A percentile compares a stretch with the other conserved stretches of the same genome.
Conservation (phyloP, 768 basidiomycete genomes). For the Leccinum uliginosum region DNA sequence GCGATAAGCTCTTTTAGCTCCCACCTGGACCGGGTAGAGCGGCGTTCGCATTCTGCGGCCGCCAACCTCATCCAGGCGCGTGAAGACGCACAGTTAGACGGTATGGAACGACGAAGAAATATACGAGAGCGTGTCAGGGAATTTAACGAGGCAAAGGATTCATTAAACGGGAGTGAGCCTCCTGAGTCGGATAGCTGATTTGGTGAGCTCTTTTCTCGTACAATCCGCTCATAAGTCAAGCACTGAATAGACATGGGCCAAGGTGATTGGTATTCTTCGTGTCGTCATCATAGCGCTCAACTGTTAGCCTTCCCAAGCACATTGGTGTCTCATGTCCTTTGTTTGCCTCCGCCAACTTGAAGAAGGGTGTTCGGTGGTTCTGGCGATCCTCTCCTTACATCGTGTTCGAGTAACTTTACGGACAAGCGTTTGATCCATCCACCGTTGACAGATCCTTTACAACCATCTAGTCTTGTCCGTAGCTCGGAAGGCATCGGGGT, state of each 20-base stretch:
- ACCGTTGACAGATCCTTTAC: not conserved
- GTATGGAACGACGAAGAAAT: constrained; percentile 48
- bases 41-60: constrained; percentile 46
- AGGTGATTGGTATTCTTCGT: not conserved
- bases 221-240: not conserved
- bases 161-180: not conserved
- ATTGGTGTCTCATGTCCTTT: not conserved
- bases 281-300: not conserved
- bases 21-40: constrained; percentile 35
- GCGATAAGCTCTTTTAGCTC: constrained; percentile 11
- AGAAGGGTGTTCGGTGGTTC: not conserved
- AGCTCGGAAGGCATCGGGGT: not conserved
- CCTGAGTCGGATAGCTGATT: not conserved
- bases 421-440: not conserved
- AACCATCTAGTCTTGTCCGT: not conserved
- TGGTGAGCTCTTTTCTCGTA: not conserved
- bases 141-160: constrained; percentile 15
- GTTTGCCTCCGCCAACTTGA: not conserved
- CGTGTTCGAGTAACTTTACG: not conserved
- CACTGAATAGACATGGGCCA: not conserved
- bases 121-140: constrained; percentile 46
- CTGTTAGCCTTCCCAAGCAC: not conserved
- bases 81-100: constrained; percentile 50
- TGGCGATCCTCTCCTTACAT: not conserved
- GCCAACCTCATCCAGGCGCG: constrained; percentile 58